phyloP scores from a whole-genome alignment of 768 basidiomycete species.

The Boletus vermiculosoides region DNA sequence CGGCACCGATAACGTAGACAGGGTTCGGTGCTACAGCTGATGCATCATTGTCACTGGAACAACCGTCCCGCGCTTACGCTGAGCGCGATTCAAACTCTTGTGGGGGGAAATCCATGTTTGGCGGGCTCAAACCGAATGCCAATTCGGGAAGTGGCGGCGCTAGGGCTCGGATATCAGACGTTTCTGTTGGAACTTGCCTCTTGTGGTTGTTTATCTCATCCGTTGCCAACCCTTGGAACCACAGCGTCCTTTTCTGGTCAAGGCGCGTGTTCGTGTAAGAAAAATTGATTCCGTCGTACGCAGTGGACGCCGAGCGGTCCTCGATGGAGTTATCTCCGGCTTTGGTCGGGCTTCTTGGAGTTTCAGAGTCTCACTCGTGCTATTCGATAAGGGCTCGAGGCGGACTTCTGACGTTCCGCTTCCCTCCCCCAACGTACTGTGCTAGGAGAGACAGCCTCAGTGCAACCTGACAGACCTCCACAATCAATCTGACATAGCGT shows the following conservation, averaged over 20 bases:
- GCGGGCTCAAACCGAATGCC: constrained; percentile 21
- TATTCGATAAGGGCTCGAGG: constrained; percentile 7
- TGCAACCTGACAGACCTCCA: background rate
- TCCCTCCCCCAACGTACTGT: background rate
- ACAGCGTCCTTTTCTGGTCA: constrained; percentile 5
- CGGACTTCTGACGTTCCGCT: background rate
- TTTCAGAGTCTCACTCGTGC: background rate
- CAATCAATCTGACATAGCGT: background rate
- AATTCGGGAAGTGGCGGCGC: constrained; percentile 7
- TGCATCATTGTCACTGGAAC: constrained; percentile 11
- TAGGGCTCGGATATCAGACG: constrained; percentile 24
- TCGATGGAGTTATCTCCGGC: constrained; percentile 20
- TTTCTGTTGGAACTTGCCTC: constrained; percentile 32
- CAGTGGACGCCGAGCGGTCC: background rate
- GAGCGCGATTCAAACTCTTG: background rate
- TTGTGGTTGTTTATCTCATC: constrained; percentile 20
- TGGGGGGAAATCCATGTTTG: constrained; percentile 14
- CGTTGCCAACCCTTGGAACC: constrained; percentile 5
- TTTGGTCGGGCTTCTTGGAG: background rate
- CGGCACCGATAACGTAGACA: constrained; percentile 13
- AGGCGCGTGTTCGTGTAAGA: constrained; percentile 11
- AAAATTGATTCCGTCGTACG: background rate
- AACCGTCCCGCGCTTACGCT: background rate
- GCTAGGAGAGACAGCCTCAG: background rate
- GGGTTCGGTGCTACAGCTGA: constrained; percentile 4